These are phyloP conservation scores for Phytophthora vignae DNA, from an alignment of 352 stramenopile genomes.

Conservation along the genomic window DNA sequence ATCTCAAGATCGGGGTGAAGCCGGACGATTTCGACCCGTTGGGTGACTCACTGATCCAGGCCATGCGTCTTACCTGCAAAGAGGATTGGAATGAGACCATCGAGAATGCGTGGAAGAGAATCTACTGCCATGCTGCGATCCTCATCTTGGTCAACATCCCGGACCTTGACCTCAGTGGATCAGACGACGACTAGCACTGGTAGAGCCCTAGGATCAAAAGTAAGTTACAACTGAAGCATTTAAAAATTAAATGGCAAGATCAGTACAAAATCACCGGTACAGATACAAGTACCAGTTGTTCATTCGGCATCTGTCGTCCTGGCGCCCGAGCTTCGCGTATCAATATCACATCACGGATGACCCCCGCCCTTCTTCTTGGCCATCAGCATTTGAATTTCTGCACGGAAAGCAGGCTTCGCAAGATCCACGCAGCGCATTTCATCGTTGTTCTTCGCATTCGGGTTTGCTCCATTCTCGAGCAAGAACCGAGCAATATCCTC, in stretches of 20 bases:
- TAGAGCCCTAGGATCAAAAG: not conserved
- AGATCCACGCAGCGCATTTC: slow-evolving; percentile 66
- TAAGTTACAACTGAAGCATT: not conserved
- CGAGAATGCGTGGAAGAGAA: slow-evolving; percentile 60
- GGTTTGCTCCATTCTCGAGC: slow-evolving; percentile 62
- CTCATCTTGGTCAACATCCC: slow-evolving; percentile 76
- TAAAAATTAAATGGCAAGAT: not conserved
- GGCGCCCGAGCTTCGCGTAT: not conserved
- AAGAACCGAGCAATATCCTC: slow-evolving; percentile 70
- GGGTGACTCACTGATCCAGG: slow-evolving; percentile 63
- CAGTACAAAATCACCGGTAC: not conserved
- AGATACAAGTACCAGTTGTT: not conserved
- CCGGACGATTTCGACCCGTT: slow-evolving; percentile 71
- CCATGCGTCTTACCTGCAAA: slow-evolving; percentile 61
- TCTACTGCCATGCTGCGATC: slow-evolving; percentile 69
- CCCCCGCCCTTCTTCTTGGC: slow-evolving; percentile 27
- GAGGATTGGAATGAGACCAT: slow-evolving; percentile 57
- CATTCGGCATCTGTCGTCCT: not conserved
- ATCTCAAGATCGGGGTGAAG: slow-evolving; percentile 77
- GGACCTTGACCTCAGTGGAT: slow-evolving; percentile 59
- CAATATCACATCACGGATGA: slow-evolving; percentile 2
- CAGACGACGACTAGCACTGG: slow-evolving; percentile 34
- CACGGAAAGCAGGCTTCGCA: slow-evolving; percentile 54
- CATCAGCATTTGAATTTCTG: slow-evolving; percentile 46
- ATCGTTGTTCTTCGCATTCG: slow-evolving; percentile 65